Evolutionary conservation across 345 rosid species (phyloP), one percentile per base, ranked within the genome.

Genomic region (Garcia nutans): DNA sequence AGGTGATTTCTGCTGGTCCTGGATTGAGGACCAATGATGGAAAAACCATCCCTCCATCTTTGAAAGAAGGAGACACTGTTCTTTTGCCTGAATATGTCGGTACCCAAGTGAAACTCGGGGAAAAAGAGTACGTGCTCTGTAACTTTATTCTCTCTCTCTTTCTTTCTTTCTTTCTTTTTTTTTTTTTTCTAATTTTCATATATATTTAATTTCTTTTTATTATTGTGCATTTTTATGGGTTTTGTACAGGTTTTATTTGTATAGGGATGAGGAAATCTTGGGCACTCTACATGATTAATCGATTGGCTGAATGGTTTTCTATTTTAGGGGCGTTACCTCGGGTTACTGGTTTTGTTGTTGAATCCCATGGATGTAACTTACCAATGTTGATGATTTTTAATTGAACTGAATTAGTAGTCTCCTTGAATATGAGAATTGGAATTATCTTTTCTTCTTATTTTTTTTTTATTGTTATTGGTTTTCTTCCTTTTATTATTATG

Each of bases 1-100:
- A 76, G 71, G 97, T 93, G 45, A 76, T 93, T 24, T 91, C 97
- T 0, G 92, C 87, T 15, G 98, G 97, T 12, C 92, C 93, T 15
- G 96, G 98, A 31, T 76, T 84, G 60, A 84, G 88, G 17, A 89
- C 77, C 78, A 80, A 71, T 52, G 91, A 90, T 10, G 97, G 96
- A 67, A 89, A 89, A 15, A 47, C 80, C n/a, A 81, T 92, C 50
- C 88, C 92, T 19, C 84, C 90, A 12, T 76, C 88, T 1, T 87
- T 93, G 0, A 93, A 92, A 85, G 97, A 93, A 86, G 97, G 97
- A 9, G 98, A 93, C 76, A 86, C 90, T 10, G 98, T 92, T 67
- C 98, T 93, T 63, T 80, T 93, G 79, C 97, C 98, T 2, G 96
- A 89, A 59, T 92, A 85, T 77, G 96, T 94, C 0, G 98, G 98